phyloP scores from a whole-genome alignment of 805 yeast genomes.

The Candida caryicola region DNA sequence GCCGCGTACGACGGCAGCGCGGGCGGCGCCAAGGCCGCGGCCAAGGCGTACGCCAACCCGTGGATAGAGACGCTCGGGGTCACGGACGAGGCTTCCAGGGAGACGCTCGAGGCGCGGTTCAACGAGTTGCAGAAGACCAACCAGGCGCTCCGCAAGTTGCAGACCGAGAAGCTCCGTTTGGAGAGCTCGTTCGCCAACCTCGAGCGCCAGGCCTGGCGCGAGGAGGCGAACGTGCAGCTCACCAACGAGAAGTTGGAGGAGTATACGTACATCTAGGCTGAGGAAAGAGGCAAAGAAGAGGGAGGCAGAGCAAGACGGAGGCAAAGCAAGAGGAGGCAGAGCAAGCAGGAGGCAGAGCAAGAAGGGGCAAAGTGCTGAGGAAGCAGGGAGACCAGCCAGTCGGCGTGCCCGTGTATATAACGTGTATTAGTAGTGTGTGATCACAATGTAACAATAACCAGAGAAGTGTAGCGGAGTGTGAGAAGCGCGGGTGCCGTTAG shows the following conservation, averaged over 20 bases:
- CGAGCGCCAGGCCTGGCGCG: constrained; percentile 27
- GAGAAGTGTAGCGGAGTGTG: no score
- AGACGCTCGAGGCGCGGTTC: constrained; percentile 24
- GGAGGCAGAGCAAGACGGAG: no score
- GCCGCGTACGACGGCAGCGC: not conserved
- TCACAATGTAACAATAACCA: no score
- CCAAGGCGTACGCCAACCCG: constrained; percentile 20
- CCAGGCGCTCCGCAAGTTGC: constrained; percentile 24
- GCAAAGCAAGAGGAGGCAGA: no score
- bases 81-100: constrained; percentile 23
- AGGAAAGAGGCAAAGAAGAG: not conserved
- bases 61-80: constrained; percentile 33
- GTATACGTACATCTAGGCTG: constrained; percentile 36
- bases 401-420: no score
- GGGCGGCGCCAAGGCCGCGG: not conserved
- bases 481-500: no score
- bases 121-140: constrained; percentile 24
- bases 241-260: constrained; percentile 51
- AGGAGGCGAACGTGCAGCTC: constrained; percentile 34
- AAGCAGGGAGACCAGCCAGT: no score
- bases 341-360: no score
- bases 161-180: constrained; percentile 21
- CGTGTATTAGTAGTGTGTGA: no score
- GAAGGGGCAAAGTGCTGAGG: no score
- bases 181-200: constrained; percentile 15